Evolutionary conservation across 2,329 filamentous ascomycete genomes (phyloP).

Genomic region (Botrytis porri): DNA sequence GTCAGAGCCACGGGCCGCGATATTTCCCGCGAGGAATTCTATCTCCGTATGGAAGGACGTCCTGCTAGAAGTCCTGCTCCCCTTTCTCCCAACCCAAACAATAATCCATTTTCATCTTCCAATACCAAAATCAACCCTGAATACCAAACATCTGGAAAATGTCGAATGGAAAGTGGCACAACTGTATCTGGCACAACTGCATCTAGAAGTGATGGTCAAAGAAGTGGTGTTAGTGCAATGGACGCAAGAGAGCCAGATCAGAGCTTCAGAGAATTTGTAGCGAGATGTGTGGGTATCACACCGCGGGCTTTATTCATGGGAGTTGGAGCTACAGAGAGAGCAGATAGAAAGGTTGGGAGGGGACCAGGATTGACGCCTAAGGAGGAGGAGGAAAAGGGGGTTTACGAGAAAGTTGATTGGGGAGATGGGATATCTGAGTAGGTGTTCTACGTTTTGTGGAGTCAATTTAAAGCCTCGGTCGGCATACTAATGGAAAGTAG

Average conservation of each 20-base stretch:
- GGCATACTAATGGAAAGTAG: neutral
- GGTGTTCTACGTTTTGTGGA: neutral
- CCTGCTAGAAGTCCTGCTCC: neutral
- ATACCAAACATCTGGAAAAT: neutral
- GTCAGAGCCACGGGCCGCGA: conserved; percentile 12
- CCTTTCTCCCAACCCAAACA: neutral
- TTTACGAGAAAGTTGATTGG: conserved; percentile 8
- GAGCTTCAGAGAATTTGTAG: conserved; percentile 14
- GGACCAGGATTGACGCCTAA: neutral
- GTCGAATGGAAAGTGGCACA: neutral
- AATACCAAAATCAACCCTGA: neutral
- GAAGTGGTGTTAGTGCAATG: neutral
- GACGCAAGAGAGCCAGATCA: conserved; percentile 7
- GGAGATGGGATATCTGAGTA: conserved; percentile 3
- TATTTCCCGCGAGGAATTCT: conserved; percentile 16
- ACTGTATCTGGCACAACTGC: no score
- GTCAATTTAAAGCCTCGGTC: neutral
- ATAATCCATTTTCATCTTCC: neutral
- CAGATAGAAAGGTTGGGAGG: neutral
- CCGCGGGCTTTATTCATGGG: conserved; percentile 6
- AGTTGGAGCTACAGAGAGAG: neutral
- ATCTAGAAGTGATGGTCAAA: neutral
- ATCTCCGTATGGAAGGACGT: conserved; percentile 15
- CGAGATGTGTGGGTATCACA: neutral
- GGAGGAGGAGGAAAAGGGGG: neutral